Conservation (phyloP, 2,329 filamentous ascomycete species). For the Paramyrothecium sp. region DNA sequence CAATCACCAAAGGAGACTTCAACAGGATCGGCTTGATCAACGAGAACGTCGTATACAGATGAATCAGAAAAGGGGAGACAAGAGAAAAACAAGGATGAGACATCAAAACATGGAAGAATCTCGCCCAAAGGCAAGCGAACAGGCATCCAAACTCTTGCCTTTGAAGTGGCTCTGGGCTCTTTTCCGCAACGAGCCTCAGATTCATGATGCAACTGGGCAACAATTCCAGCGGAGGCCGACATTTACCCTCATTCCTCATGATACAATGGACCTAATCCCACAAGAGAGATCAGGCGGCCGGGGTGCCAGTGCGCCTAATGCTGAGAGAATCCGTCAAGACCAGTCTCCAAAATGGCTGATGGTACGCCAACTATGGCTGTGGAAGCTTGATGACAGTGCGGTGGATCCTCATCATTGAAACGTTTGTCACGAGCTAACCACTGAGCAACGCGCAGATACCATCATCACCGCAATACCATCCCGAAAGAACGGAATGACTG, state of each 20-base stretch:
- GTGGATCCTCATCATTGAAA: too few species aligned
- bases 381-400: slow-evolving; percentile 16
- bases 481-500: slow-evolving; percentile 5
- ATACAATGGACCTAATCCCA: neutral
- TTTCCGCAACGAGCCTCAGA: too few species aligned
- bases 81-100: neutral
- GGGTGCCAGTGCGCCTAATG: neutral
- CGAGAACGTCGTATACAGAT: neutral
- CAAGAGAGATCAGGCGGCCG: neutral
- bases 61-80: neutral
- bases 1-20: neutral
- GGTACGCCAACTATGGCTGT: slow-evolving; percentile 15
- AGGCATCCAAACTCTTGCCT: neutral
- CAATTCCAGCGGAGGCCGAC: neutral
- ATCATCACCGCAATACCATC: slow-evolving; percentile 11
- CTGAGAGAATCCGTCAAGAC: slow-evolving; percentile 6
- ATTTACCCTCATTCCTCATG: neutral
- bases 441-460: slow-evolving; percentile 7
- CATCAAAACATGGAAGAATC: neutral
- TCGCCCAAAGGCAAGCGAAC: neutral
- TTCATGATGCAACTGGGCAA: neutral
- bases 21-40: neutral
- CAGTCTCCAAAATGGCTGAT: slow-evolving; percentile 4
- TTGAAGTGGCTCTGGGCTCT: too few species aligned
- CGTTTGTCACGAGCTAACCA: neutral